Percentiles rank a stretch among this genome's conserved stretches.
phyloP scores from a whole-genome alignment of 805 yeast species.

The Kluyveromyces starmeri region DNA sequence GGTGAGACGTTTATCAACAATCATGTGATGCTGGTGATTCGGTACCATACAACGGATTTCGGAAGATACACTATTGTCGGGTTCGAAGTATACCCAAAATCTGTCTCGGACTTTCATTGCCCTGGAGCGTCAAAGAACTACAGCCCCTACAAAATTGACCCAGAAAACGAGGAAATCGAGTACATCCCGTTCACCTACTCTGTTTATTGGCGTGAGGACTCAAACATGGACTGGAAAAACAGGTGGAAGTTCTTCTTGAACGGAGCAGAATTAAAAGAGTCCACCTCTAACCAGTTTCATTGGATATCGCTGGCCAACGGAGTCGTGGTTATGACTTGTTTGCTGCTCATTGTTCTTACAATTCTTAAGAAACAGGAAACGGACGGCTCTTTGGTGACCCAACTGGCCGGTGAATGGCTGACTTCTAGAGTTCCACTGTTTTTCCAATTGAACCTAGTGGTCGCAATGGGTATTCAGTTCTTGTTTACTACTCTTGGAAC shows the following conservation, averaged over 20 bases:
- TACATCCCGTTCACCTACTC: constrained; percentile 74
- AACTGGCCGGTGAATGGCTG: constrained; percentile 5
- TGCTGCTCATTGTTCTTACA: constrained; percentile 55
- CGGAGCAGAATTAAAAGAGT: constrained; percentile 31
- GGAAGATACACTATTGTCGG: constrained; percentile 63
- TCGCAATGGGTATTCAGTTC: constrained; percentile 70
- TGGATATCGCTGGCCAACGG: constrained; percentile 75
- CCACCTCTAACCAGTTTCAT: constrained; percentile 45
- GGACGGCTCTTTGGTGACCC: not conserved
- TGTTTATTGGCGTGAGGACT: constrained; percentile 82
- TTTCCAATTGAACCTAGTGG: constrained; percentile 29
- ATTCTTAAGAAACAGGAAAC: constrained; percentile 33
- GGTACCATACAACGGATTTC: constrained; percentile 50
- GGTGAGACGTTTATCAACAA: constrained; percentile 61
- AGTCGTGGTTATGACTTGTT: constrained; percentile 49
- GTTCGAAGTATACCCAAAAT: constrained; percentile 81
- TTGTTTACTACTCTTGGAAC: constrained; percentile 57
- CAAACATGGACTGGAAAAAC: constrained; percentile 49
- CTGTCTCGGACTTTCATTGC: constrained; percentile 58
- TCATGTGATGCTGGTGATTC: constrained; percentile 71
- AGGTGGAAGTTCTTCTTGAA: constrained; percentile 69
- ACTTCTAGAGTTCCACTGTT: constrained; percentile 2
- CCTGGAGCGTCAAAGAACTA: constrained; percentile 64
- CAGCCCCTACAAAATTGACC: constrained; percentile 44
- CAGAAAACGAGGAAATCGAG: constrained; percentile 28